A percentile compares a stretch with the other conserved stretches of the same genome.
phyloP scores from a whole-genome alignment of 2,329 filamentous ascomycete genomes.

The Neonectria punicea region DNA sequence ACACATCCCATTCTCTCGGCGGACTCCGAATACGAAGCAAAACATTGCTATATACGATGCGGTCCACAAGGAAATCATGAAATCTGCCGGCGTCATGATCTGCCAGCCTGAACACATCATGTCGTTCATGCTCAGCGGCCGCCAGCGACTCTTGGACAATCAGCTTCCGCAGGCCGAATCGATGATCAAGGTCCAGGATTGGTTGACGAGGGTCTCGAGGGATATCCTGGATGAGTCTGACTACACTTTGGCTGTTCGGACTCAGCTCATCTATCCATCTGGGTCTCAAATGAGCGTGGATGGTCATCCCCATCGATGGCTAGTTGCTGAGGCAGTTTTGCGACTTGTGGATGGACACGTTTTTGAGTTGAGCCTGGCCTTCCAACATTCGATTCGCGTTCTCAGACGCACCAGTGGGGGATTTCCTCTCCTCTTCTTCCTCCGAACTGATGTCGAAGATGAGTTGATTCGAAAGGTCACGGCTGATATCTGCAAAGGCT shows the following conservation, averaged over 20 bases:
- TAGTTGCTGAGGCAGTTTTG: slow-evolving; percentile 55
- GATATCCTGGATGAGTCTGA: slow-evolving; percentile 76
- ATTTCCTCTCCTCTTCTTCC: slow-evolving; percentile 64
- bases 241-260: slow-evolving; percentile 63
- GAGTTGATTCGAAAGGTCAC: slow-evolving; percentile 48
- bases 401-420: slow-evolving; percentile 42
- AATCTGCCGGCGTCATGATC: slow-evolving; percentile 64
- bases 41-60: slow-evolving; percentile 47
- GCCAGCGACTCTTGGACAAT: slow-evolving; percentile 65
- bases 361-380: slow-evolving; percentile 48
- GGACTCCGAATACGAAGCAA: slow-evolving; percentile 46
- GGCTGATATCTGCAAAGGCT: slow-evolving; percentile 33
- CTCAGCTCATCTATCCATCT: slow-evolving; percentile 68
- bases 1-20: slow-evolving; percentile 69
- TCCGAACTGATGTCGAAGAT: slow-evolving; percentile 59
- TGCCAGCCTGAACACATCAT: slow-evolving; percentile 72
- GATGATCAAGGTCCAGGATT: slow-evolving; percentile 64
- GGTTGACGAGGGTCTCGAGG: slow-evolving; percentile 60
- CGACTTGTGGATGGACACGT: slow-evolving; percentile 54
- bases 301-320: slow-evolving; percentile 65
- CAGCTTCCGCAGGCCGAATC: slow-evolving; percentile 53
- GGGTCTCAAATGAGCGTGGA: slow-evolving; percentile 63
- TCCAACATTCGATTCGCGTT: slow-evolving; percentile 49
- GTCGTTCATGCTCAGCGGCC: slow-evolving; percentile 71
- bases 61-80: slow-evolving; percentile 53